Evolutionary conservation across 495 filamentous ascomycete species (phyloP).

Genomic region (Peziza echinospora): DNA sequence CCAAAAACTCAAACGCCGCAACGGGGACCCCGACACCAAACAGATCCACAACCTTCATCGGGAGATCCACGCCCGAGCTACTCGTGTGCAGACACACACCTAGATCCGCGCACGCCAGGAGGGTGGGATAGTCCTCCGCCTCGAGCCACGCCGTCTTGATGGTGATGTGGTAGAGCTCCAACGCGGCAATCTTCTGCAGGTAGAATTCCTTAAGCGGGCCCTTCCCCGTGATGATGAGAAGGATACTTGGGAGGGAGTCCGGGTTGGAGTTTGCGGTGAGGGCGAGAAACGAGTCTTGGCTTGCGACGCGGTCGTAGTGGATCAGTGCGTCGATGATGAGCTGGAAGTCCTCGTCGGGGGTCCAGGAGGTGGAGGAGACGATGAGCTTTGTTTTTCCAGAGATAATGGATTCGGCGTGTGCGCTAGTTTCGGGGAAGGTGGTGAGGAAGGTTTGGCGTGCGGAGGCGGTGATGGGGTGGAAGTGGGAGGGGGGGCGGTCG

Average conservation of each 20-base stretch:
- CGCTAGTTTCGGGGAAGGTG: slow-evolving; percentile 34
- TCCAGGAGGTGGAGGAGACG: slow-evolving; percentile 90
- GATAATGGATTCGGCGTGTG: slow-evolving; percentile 34
- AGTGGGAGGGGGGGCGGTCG: slow-evolving; percentile 67
- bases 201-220: slow-evolving; percentile 68
- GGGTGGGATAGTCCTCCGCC: slow-evolving; percentile 58
- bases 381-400: slow-evolving; percentile 39
- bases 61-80: slow-evolving; percentile 82
- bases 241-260: slow-evolving; percentile 34
- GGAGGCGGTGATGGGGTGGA: slow-evolving; percentile 40
- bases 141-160: slow-evolving; percentile 67
- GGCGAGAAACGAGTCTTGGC: slow-evolving; percentile 11
- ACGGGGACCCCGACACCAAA: slow-evolving; percentile 87
- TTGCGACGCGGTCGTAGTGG: slow-evolving; percentile 37
- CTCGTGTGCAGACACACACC: slow-evolving; percentile 83
- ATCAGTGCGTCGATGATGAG: slow-evolving; percentile 69
- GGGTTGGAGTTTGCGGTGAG: slow-evolving; percentile 1
- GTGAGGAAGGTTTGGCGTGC: slow-evolving; percentile 37
- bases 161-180: slow-evolving; percentile 40
- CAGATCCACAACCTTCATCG: slow-evolving; percentile 99
- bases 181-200: slow-evolving; percentile 33
- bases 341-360: slow-evolving; percentile 84
- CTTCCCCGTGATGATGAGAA: slow-evolving; percentile 85
- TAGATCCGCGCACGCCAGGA: slow-evolving; percentile 74
- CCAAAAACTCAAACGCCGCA: slow-evolving; percentile 25